A percentile compares a stretch with the other conserved stretches of the same genome.
These are phyloP conservation scores for Candida dajiaensis DNA, from an alignment of 805 yeast species.

Conservation along the genomic window DNA sequence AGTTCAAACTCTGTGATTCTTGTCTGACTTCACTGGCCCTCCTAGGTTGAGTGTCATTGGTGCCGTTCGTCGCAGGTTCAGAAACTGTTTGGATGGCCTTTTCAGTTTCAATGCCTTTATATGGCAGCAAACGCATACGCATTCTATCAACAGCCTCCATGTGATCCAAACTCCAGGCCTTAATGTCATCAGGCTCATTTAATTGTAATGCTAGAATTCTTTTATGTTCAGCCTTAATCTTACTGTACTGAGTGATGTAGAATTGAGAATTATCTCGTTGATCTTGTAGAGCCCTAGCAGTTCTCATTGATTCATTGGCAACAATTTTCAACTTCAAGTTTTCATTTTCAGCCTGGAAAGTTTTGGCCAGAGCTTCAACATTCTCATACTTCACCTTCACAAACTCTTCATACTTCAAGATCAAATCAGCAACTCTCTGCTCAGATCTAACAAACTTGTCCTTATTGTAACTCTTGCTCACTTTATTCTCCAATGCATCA, in stretches of 20 bases:
- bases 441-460: slow-evolving; percentile 11
- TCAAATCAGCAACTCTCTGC: slow-evolving; percentile 9
- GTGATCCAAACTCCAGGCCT: slow-evolving; percentile 50
- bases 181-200: slow-evolving; percentile 15
- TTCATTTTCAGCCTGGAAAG: slow-evolving; percentile 16
- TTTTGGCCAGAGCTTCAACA: slow-evolving; percentile 13
- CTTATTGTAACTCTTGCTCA: slow-evolving; percentile 19
- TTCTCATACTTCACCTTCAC: slow-evolving; percentile 21
- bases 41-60: not conserved
- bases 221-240: slow-evolving; percentile 37
- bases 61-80: slow-evolving; percentile 20
- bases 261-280: slow-evolving; percentile 52
- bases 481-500: slow-evolving; percentile 18
- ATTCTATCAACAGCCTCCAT: slow-evolving; percentile 67
- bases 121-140: slow-evolving; percentile 55
- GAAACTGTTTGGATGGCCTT: slow-evolving; percentile 37
- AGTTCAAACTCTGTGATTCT: slow-evolving; percentile 23
- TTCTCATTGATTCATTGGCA: slow-evolving; percentile 41
- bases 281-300: slow-evolving; percentile 56
- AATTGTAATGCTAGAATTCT: slow-evolving; percentile 26
- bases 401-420: slow-evolving; percentile 13
- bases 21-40: not conserved
- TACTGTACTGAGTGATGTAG: slow-evolving; percentile 41
- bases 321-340: slow-evolving; percentile 15
- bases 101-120: slow-evolving; percentile 40